These are phyloP conservation scores for Exophiala viscosa DNA, from an alignment of 2,329 filamentous ascomycete species.

Conservation along the genomic window DNA sequence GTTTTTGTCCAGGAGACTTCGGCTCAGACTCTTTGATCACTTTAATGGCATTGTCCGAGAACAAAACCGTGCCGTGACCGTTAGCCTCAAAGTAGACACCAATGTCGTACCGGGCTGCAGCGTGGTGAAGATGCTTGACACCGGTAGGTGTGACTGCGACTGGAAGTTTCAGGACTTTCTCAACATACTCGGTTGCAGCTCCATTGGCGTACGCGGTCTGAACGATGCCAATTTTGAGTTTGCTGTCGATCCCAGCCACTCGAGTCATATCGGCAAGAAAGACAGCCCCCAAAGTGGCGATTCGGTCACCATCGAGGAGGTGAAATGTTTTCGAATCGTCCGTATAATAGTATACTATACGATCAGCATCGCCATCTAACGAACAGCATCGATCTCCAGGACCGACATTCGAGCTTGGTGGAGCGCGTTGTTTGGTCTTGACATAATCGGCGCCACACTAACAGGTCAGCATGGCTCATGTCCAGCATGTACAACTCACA, in stretches of 20 bases:
- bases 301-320: constrained; percentile 93
- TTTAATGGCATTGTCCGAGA: constrained; percentile 77
- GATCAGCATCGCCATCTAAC: constrained; percentile 91
- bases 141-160: constrained; percentile 92
- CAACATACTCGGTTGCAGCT: constrained; percentile 85
- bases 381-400: constrained; percentile 79
- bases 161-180: constrained; percentile 80
- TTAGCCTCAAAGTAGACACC: constrained; percentile 99
- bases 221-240: constrained; percentile 87
- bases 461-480: constrained; percentile 20
- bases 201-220: constrained; percentile 98
- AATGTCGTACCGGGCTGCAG: constrained; percentile 89
- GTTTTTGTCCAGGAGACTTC: constrained; percentile 85
- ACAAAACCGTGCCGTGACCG: constrained; percentile 93
- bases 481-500: constrained; percentile 47
- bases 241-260: constrained; percentile 71
- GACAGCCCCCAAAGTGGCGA: constrained; percentile 86
- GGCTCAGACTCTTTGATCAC: constrained; percentile 75
- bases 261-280: constrained; percentile 88
- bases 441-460: constrained; percentile 94
- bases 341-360: constrained; percentile 90
- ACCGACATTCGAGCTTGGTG: constrained; percentile 73
- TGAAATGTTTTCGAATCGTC: constrained; percentile 80
- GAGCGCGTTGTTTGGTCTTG: constrained; percentile 92
- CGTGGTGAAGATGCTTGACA: constrained; percentile 96